Evolutionary conservation across 768 basidiomycete species (phyloP), one percentile per base, ranked within the genome.

Genomic region (Pholiota molesta): DNA sequence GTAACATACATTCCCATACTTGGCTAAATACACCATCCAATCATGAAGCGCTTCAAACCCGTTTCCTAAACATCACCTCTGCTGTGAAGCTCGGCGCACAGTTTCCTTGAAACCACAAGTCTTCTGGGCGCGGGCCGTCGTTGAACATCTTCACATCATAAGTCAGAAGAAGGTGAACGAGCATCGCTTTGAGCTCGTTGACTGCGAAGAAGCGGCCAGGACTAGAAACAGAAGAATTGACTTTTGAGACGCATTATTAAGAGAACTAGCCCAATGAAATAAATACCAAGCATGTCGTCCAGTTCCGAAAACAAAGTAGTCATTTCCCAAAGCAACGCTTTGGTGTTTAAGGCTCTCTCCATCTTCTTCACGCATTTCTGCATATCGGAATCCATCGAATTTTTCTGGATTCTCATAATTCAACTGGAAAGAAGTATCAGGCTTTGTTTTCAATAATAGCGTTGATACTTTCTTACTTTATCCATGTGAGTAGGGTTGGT

Each of bases 191-290:
- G 35, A 83, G 60, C 61, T 79, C 79, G 52, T 75, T 79, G 23
- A 77, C 76, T 19, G 79, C 79, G 65, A 82, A 81, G 67, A 81
- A 80, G 16, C 81, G 73, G 23, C 81, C 79, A 23, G 81, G 78
- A 61, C 77, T 71, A 55, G 0, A 40, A 35, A 37, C 6, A 49
- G 8, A 10, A 26, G 47, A 45, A 19, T 31, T 31, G 5, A 9
- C 31, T 31, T 7, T 21, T 49, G 11, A 49, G 47, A 49, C 26
- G 8, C 44, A 45, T 21, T 26, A 26, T 4, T 14, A 23, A 49
- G 11, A 26, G 9, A 8, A 13, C 19, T 19, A 23, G 11, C 35
- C 35, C 1, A 14, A 26, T 4, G 10, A 49, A 45, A 49, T 11
- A 26, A 23, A 13, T 39, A 66, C 65, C 65, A 74, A 16, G 67